Evolutionary conservation across 495 filamentous ascomycete genomes (phyloP), one percentile per base, ranked within the genome.

Genomic region (Sporormia fimetaria): DNA sequence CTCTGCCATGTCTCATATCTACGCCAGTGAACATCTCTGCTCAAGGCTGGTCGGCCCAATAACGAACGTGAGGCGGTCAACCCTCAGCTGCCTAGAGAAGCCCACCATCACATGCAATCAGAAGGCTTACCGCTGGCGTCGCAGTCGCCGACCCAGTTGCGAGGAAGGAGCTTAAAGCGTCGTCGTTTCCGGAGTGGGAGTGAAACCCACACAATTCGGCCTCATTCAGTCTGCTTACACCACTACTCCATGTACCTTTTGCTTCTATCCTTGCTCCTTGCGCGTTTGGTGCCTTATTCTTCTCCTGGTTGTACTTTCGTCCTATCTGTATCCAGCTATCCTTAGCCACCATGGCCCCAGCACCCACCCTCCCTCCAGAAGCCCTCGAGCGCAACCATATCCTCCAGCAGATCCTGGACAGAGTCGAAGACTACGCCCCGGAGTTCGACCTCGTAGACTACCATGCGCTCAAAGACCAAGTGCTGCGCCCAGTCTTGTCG

Each of bases 361-460:
- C n/a, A n/a, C 12, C 42, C 14, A 34, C 31, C 3, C 41, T 37
- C 10, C 2, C 20, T 16, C 17, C 24, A 7, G 12, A 18, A 7
- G 31, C 38, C 15, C 40, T 54, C 11, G 36, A 54, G 21, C 46
- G 46, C 16, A 42, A 23, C 20, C 40, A 46, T 21, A 55, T 55
- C 24, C 47, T 55, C 8, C 22, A 51, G 14, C 32, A 55, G 20
- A 55, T 55, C 34, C 31, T 52, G 2, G 36, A 52, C 3, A 31
- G 42, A 21, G 39, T 52, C 21, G 49, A 48, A 9, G 30, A 41
- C 4, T 55, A 47, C 28, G 3, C 21, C 14, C n/a, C 14, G 3
- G 15, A 37, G 15, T 52, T 30, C 29, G 21, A 51, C 34, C 28
- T 36, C 34, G 28, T 55, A 16, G 44, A 55, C 20, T 52, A 36